Evolutionary conservation across 345 rosid genomes (phyloP).

Genomic region (rapeseed (Brassica napus)): DNA sequence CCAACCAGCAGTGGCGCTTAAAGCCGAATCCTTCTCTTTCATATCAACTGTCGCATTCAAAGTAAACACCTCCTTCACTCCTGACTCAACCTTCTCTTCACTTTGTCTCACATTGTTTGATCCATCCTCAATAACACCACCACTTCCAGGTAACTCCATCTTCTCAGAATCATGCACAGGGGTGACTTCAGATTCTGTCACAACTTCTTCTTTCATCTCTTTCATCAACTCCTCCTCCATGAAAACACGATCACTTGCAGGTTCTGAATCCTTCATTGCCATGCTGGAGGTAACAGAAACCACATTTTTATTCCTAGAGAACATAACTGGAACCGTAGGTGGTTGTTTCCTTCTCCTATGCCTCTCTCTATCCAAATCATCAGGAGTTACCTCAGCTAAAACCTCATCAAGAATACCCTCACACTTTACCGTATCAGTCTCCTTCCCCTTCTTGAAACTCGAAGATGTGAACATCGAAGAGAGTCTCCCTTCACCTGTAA

Average conservation of each 20-base stretch:
- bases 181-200: slow-evolving; percentile 30
- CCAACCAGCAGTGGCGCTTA: slow-evolving; percentile 90
- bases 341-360: slow-evolving; percentile 54
- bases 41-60: slow-evolving; percentile 70
- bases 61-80: slow-evolving; percentile 40
- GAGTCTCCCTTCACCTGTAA: slow-evolving; percentile 83
- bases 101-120: neutral
- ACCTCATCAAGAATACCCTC: slow-evolving; percentile 80
- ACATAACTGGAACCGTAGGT: slow-evolving; percentile 1
- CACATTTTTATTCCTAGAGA: slow-evolving; percentile 33
- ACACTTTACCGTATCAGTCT: slow-evolving; percentile 57
- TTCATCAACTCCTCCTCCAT: slow-evolving; percentile 37
- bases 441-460: slow-evolving; percentile 65
- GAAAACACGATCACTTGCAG: slow-evolving; percentile 12
- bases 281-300: slow-evolving; percentile 6
- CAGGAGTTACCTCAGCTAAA: slow-evolving; percentile 80
- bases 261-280: slow-evolving; percentile 16
- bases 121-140: slow-evolving; percentile 34
- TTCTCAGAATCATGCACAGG: slow-evolving; percentile 13
- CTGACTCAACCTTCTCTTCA: slow-evolving; percentile 45
- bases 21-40: slow-evolving; percentile 61
- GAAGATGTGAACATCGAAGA: slow-evolving; percentile 80
- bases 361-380: slow-evolving; percentile 66
- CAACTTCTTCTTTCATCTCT: slow-evolving; percentile 40
- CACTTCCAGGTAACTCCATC: slow-evolving; percentile 8